These are phyloP conservation scores for Lunularia cruciata DNA, from an alignment of 225 moss, liverwort and hornwort species.

Conservation along the genomic window DNA sequence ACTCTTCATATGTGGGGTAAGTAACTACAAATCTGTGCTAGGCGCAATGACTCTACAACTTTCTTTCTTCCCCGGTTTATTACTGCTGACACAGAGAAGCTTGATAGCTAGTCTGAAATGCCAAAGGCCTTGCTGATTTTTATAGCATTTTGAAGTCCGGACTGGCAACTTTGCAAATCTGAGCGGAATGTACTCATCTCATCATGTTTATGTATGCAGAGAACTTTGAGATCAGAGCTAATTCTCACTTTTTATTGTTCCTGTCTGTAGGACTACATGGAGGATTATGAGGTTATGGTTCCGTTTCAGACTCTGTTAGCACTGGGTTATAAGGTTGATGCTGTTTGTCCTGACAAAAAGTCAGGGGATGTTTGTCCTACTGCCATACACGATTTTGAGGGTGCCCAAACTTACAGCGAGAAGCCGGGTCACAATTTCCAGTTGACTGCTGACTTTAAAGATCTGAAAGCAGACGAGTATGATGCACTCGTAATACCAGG, in stretches of 20 bases:
- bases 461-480: slow-evolving; percentile 54
- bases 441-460: slow-evolving; percentile 71
- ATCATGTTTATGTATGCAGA: no score
- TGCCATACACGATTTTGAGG: slow-evolving; percentile 97
- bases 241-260: no score
- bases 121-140: no score
- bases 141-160: no score
- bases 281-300: slow-evolving; percentile 97
- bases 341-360: slow-evolving; percentile 81
- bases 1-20: slow-evolving; percentile 85
- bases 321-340: slow-evolving; percentile 75
- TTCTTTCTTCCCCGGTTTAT: no score
- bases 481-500: slow-evolving; percentile 90
- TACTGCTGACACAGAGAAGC: no score
- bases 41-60: no score
- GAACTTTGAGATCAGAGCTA: no score
- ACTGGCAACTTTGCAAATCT: no score
- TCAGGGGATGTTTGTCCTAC: slow-evolving; percentile 76
- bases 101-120: no score
- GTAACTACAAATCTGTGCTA: slow-evolving; percentile 26
- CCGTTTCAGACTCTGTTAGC: slow-evolving; percentile 85
- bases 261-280: slow-evolving; percentile 80
- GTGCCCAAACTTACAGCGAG: slow-evolving; percentile 97
- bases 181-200: no score
- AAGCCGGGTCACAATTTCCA: slow-evolving; percentile 89